Conservation (phyloP, 2,329 filamentous ascomycete species). For the Exophiala aquamarina region DNA sequence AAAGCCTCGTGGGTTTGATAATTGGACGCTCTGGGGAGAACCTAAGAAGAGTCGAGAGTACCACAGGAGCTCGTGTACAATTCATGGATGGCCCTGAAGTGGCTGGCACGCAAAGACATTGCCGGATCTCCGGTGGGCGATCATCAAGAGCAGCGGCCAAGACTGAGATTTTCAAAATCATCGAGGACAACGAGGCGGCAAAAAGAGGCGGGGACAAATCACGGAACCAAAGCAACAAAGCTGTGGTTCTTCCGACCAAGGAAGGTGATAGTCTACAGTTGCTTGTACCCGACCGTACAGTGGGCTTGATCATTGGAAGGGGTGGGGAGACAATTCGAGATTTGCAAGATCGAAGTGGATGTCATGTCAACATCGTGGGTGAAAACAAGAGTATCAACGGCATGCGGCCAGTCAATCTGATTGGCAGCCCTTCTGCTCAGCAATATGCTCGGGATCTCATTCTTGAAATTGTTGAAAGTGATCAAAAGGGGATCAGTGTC, state of each 20-base stretch:
- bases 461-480: conserved; percentile 91
- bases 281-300: conserved; percentile 91
- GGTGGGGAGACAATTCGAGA: conserved; percentile 91
- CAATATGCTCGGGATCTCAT: conserved; percentile 81
- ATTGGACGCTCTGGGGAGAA: conserved; percentile 91
- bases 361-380: conserved; percentile 91
- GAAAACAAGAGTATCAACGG: conserved; percentile 93
- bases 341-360: conserved; percentile 86
- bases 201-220: conserved; percentile 31
- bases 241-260: conserved; percentile 46
- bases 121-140: conserved; percentile 77
- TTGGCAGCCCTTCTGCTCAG: conserved; percentile 73
- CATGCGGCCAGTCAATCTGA: conserved; percentile 84
- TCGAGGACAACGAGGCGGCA: conserved; percentile 76
- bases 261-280: conserved; percentile 81
- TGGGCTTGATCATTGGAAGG: conserved; percentile 90
- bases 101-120: conserved; percentile 73
- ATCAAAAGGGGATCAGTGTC: conserved; percentile 45
- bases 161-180: conserved; percentile 80
- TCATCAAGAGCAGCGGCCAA: conserved; percentile 74
- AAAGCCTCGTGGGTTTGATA: conserved; percentile 81
- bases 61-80: conserved; percentile 81
- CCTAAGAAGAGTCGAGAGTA: conserved; percentile 76
- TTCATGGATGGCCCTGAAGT: conserved; percentile 76
- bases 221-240: conserved; percentile 23